Conservation (phyloP, 1,284 basidiomycete genomes). For the Volvariella volvacea region DNA sequence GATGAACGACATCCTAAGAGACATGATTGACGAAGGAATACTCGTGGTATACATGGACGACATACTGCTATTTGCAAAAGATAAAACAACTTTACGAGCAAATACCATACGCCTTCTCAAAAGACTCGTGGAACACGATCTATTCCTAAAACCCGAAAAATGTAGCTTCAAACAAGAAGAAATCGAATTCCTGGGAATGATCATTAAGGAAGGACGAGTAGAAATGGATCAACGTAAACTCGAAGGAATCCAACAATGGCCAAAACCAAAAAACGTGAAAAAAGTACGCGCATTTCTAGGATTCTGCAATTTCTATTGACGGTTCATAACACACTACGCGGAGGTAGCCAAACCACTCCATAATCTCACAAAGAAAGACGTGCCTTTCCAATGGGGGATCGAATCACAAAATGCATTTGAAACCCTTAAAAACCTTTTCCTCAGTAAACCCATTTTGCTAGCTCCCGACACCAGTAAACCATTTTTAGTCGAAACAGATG, state of each 20-base stretch:
- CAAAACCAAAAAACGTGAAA: slow-evolving; percentile 13
- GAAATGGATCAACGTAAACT: slow-evolving; percentile 36
- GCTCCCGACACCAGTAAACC: too few species aligned
- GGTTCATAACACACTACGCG: slow-evolving; percentile 33
- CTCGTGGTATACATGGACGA: slow-evolving; percentile 7
- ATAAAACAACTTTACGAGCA: slow-evolving; percentile 12
- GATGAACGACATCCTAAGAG: slow-evolving; percentile 9
- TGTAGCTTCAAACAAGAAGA: slow-evolving; percentile 26
- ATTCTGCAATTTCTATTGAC: slow-evolving; percentile 28
- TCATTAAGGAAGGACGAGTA: slow-evolving; percentile 24
- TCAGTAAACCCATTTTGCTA: too few species aligned
- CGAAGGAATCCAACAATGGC: slow-evolving; percentile 17
- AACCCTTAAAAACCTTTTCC: slow-evolving; percentile 16
- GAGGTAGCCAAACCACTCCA: slow-evolving; percentile 17
- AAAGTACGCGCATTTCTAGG: slow-evolving; percentile 21
- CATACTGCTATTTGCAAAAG: slow-evolving; percentile 13
- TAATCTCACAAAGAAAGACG: slow-evolving; percentile 13
- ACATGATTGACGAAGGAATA: not conserved
- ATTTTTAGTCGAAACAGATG: slow-evolving; percentile 21
- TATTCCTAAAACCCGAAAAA: slow-evolving; percentile 30
- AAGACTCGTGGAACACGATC: slow-evolving; percentile 18
- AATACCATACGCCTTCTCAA: slow-evolving; percentile 21
- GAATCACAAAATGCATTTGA: slow-evolving; percentile 15
- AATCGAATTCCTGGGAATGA: slow-evolving; percentile 34
- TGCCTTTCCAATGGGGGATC: slow-evolving; percentile 12